These are phyloP conservation scores for Albizia julibrissin DNA, from an alignment of 306 rosid species.

Conservation along the genomic window DNA sequence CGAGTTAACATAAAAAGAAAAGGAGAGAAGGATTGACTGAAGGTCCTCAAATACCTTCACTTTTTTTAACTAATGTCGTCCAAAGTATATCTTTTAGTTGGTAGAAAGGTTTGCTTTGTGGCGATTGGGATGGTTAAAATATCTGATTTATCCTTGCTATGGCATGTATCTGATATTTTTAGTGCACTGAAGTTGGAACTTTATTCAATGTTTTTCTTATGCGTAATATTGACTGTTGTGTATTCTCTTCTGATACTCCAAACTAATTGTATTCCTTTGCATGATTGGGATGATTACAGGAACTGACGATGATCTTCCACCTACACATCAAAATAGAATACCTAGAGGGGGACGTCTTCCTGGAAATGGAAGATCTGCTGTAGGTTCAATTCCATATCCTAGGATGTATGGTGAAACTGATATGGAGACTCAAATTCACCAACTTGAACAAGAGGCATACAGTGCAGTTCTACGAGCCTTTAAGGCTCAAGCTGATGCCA, in stretches of 20 bases:
- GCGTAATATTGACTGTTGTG: background rate
- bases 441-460: constrained; percentile 95
- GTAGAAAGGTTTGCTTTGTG: constrained; percentile 3
- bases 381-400: constrained; percentile 66
- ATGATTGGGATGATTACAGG: constrained; percentile 50
- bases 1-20: background rate
- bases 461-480: constrained; percentile 93
- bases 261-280: constrained; percentile 16
- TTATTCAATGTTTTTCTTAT: constrained; percentile 11
- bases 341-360: constrained; percentile 75
- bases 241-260: constrained; percentile 13
- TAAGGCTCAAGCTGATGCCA: constrained; percentile 98
- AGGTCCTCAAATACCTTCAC: background rate
- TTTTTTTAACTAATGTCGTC: background rate
- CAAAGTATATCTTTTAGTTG: background rate
- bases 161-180: background rate
- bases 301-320: constrained; percentile 93
- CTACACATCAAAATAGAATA: constrained; percentile 78
- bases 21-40: background rate
- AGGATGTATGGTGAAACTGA: constrained; percentile 79
- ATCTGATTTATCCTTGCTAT: background rate
- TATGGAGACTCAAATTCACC: constrained; percentile 93
- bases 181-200: background rate
- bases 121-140: constrained; percentile 9
- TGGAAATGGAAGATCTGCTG: constrained; percentile 83